A percentile compares a stretch with the other conserved stretches of the same genome.
These are phyloP conservation scores for Neopestalotiopsis sp. DNA, from an alignment of 2,329 filamentous ascomycete species.

Conservation along the genomic window DNA sequence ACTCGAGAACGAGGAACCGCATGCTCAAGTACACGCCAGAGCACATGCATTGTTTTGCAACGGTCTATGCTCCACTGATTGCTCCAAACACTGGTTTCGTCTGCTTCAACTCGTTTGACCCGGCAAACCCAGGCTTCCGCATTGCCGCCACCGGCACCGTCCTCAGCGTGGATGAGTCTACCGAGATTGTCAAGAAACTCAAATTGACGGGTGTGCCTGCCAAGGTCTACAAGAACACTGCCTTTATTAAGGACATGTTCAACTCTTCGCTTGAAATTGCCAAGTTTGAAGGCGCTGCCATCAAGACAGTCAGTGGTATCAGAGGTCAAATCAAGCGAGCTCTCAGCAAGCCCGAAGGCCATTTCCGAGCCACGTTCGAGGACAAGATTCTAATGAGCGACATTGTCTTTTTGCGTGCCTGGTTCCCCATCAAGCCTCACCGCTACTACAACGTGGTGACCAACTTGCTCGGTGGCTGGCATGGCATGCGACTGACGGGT, in stretches of 20 bases:
- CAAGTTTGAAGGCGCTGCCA: conserved; percentile 92
- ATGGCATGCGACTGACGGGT: conserved; percentile 91
- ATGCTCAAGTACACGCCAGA: conserved; percentile 99
- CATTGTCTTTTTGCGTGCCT: conserved; percentile 93
- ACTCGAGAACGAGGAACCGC: conserved; percentile 89
- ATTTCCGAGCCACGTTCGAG: conserved; percentile 96
- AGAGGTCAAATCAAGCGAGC: conserved; percentile 97
- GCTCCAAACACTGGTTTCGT: conserved; percentile 96
- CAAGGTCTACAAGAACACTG: conserved; percentile 88
- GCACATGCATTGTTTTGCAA: conserved; percentile 98
- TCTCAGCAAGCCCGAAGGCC: conserved; percentile 88
- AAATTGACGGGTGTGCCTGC: conserved; percentile 93
- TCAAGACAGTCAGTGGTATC: conserved; percentile 95
- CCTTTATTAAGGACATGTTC: conserved; percentile 96
- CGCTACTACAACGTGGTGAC: conserved; percentile 97
- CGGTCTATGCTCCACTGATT: conserved; percentile 92
- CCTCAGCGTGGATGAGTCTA: conserved; percentile 90
- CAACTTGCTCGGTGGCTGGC: conserved; percentile 86
- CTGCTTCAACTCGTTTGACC: conserved; percentile 87
- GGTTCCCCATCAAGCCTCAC: conserved; percentile 95
- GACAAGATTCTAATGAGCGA: conserved; percentile 98
- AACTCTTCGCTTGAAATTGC: conserved; percentile 89
- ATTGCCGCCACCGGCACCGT: conserved; percentile 95
- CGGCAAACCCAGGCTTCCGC: conserved; percentile 86
- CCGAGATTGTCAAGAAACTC: conserved; percentile 98